Base-by-base conservation (phyloP, 2,329 filamentous ascomycete species). In the Grosmannia huntii region DNA sequence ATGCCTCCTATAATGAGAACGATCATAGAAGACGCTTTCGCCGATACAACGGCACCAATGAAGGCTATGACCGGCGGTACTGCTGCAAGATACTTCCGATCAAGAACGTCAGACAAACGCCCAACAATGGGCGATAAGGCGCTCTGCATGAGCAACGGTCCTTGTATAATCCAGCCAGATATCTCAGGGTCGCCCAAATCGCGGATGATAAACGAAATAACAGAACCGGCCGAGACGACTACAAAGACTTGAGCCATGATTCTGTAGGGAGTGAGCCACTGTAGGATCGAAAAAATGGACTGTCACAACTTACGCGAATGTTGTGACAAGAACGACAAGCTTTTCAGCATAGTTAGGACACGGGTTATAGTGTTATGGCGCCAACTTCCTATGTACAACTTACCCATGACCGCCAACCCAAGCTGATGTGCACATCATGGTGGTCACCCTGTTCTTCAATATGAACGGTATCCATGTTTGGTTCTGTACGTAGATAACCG, bases 1-100 rank as follows among this genome's bases (percentile, higher is more conserved):
- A 83, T 75, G 12, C 79, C 77, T n/a, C 79, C 79, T 9, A 75
- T 78, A 57, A 81, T 79, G 4, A 82, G 68, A 71, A 79, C 77
- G 55, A 70, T 72, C 79, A 82, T 82, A 2, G 73, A 76, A 0
- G 71, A 76, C 0, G 79, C 79, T 61, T 75, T 79, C 5, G 79
- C 79, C 7, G 76, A 82, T 1, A 82, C 68, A 16, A 81, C 71
- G 9, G 77, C 73, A 14, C 80, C 80, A 11, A 73, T 71, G 59
- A 79, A 79, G 3, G 79, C 78, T 27, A 82, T 73, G 0, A 80
- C 65, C 0, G 79, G 78, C 4, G 78, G 79, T 5, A 76, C 67
- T 0, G 76, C 68, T 0, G 78, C 77, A 19, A 83, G 69, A 54
- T 73, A 75, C 65, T 81, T 82, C 53, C 79, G 72, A 60, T 81